Evolutionary conservation across 2,329 filamentous ascomycete genomes (phyloP).

Genomic region (Fusarium siculi): DNA sequence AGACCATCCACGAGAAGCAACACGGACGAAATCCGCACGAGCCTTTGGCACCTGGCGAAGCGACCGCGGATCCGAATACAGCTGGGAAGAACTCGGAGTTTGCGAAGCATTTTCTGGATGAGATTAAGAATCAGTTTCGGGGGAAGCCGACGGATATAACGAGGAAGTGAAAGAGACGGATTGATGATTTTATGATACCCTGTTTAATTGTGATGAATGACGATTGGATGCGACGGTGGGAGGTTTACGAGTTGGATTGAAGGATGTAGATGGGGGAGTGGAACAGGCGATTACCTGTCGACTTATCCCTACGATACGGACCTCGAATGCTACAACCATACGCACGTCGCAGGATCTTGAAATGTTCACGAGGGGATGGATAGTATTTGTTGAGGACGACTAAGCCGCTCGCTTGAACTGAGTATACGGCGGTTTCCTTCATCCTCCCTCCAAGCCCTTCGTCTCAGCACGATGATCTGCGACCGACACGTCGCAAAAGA

Average conservation of each 20-base stretch:
- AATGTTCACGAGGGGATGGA: neutral
- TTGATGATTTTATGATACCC: slow-evolving; percentile 14
- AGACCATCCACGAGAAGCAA: slow-evolving; percentile 58
- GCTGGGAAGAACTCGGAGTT: slow-evolving; percentile 48
- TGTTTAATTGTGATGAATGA: neutral
- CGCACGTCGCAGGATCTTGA: no score
- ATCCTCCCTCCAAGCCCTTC: neutral
- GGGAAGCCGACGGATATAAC: slow-evolving; percentile 57
- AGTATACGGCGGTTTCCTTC: no score
- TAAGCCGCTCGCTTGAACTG: no score
- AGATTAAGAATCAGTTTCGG: slow-evolving; percentile 61
- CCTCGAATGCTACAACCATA: neutral
- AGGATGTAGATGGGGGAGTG: neutral
- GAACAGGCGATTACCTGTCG: neutral
- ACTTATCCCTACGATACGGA: neutral
- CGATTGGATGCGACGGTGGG: neutral
- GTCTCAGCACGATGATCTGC: neutral
- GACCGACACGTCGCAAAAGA: neutral
- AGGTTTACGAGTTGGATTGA: neutral
- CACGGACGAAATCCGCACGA: slow-evolving; percentile 62
- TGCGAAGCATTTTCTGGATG: slow-evolving; percentile 60
- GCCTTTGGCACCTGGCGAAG: slow-evolving; percentile 62
- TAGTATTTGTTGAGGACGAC: neutral
- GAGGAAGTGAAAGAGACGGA: slow-evolving; percentile 33
- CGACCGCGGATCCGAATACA: slow-evolving; percentile 55